phyloP scores from a whole-genome alignment of 345 rosid species.

The Euphorbia pulcherrima region DNA sequence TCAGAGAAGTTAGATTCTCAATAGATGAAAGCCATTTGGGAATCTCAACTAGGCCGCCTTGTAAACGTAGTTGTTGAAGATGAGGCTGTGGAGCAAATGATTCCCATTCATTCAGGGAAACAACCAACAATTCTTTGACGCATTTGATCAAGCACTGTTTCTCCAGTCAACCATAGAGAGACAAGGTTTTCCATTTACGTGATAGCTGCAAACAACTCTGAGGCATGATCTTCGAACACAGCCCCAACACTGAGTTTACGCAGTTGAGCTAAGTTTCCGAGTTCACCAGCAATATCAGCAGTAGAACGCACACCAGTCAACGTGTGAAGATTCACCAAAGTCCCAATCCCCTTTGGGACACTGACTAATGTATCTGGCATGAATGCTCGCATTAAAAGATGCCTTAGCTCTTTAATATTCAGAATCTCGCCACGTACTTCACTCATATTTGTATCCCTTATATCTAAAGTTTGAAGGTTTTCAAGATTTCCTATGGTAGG shows the following conservation, averaged over 20 bases:
- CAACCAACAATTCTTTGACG: background rate
- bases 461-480: constrained; percentile 7
- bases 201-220: background rate
- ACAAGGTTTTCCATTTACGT: constrained; percentile 4
- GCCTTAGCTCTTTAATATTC: constrained; percentile 10
- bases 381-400: background rate
- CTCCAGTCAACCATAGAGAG: background rate
- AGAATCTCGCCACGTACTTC: background rate
- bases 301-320: constrained; percentile 1
- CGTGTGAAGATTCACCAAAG: constrained; percentile 6
- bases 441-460: background rate
- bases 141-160: background rate
- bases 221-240: constrained; percentile 8
- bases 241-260: constrained; percentile 4
- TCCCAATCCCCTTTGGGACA: constrained; percentile 6
- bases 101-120: background rate
- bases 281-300: constrained; percentile 2
- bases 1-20: background rate
- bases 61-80: background rate
- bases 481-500: constrained; percentile 1
- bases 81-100: constrained; percentile 7
- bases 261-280: constrained; percentile 8
- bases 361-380: background rate
- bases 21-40: constrained; percentile 8
- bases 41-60: background rate